Evolutionary conservation across 2,329 filamentous ascomycete species (phyloP), one percentile per base, ranked within the genome.

Genomic region (Xylariaceae sp.): DNA sequence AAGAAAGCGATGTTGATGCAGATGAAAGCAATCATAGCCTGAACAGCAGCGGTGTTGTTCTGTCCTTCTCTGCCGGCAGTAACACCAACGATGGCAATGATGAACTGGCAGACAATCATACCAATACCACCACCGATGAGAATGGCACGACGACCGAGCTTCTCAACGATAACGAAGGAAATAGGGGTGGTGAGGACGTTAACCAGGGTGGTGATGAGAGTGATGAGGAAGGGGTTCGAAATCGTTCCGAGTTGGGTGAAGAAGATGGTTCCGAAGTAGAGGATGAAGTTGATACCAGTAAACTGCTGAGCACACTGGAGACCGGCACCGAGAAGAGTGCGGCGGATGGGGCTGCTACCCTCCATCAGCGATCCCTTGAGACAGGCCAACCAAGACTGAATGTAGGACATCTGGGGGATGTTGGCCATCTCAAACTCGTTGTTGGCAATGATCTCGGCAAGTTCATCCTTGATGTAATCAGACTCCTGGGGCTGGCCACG

Each of bases 1-100:
- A 91, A 92, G 82, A 88, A 89, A 78, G 88, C 85, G 75, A 92
- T 90, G 80, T 88, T 88, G 76, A 92, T 82, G 76, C 84, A 88
- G 71, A 89, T 90, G 77, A 90, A 89, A 56, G 87, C 83, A 66
- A 91, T 88, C 76, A 88, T 82, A 47, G 84, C 81, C 44, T 68
- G 68, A 47, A 73, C 69, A n/a, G 74, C 74, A 10, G 55, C 55
- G 23, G 59, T 34, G 61, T 80, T 74, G 66, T 75, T 54, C 35
- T 68, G 55, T 1, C 61, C 55, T 13, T 58, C 35, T 2, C 59
- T 55, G 50, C 76, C 77, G 47, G 77, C 74, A 15, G 77, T 79
- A 49, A 79, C 76, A 67, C 80, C 81, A 23, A 83, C 66, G 59
- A 87, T 85, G 56, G 81, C 88, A 58, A 89, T 86, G 69, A 90